Percentiles rank a stretch among this genome's conserved stretches.
These are phyloP conservation scores for Fusarium tuaranense DNA, from an alignment of 2,329 filamentous ascomycete species.

Conservation along the genomic window DNA sequence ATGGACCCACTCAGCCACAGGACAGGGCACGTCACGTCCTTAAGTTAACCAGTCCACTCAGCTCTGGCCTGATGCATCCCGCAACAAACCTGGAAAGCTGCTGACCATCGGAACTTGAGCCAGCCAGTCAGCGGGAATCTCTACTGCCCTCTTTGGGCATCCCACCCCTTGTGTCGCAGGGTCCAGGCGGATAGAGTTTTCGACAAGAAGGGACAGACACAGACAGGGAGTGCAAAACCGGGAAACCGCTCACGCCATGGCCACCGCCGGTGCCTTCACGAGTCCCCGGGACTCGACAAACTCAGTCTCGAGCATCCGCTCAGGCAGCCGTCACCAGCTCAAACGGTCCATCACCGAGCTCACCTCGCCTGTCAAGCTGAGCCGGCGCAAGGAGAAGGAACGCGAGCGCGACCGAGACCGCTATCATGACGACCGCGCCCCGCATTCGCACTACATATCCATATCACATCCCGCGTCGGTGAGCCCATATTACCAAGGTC, in stretches of 20 bases:
- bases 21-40: conserved; percentile 13
- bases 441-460: conserved; percentile 31
- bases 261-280: conserved; percentile 41
- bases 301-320: conserved; percentile 40
- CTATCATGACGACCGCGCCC: conserved; percentile 46
- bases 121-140: conserved; percentile 17
- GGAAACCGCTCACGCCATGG: conserved; percentile 29
- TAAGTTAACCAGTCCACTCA: conserved; percentile 19
- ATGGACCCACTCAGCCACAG: conserved; percentile 32
- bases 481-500: conserved; percentile 46
- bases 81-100: conserved; percentile 27
- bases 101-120: conserved; percentile 14
- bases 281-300: conserved; percentile 42
- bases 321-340: conserved; percentile 61
- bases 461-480: conserved; percentile 38
- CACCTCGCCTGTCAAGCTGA: conserved; percentile 58
- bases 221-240: conserved; percentile 8
- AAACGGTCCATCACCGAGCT: conserved; percentile 68
- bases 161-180: conserved; percentile 33
- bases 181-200: conserved; percentile 22
- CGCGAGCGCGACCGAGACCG: conserved; percentile 39
- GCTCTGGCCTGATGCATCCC: conserved; percentile 36
- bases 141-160: conserved; percentile 25
- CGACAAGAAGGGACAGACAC: conserved; percentile 4
- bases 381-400: conserved; percentile 49